phyloP scores from a whole-genome alignment of 495 filamentous ascomycete genomes.

The Trichoderma virens region DNA sequence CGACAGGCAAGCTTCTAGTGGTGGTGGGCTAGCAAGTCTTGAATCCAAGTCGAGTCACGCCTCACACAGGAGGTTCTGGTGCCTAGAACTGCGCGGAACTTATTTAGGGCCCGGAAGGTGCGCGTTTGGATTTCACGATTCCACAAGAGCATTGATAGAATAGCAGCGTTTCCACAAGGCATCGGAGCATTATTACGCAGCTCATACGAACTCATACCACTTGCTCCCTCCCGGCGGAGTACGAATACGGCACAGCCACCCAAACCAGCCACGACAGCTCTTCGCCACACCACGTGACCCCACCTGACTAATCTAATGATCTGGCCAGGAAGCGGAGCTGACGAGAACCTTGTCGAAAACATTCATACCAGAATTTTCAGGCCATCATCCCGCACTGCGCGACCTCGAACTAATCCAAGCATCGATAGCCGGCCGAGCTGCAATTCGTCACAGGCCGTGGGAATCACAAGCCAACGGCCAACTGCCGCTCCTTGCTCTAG shows the following conservation, averaged over 20 bases:
- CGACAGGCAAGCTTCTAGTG: not conserved
- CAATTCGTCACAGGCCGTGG: conserved; percentile 1
- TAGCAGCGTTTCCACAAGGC: too few species aligned
- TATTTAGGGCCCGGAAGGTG: not conserved
- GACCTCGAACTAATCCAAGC: not conserved
- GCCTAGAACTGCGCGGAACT: not conserved
- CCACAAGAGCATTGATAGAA: not conserved
- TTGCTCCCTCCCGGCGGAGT: too few species aligned
- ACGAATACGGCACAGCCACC: not conserved
- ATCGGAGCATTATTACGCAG: not conserved
- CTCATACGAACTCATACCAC: not conserved
- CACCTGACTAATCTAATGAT: conserved; percentile 1
- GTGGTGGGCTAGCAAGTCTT: not conserved
- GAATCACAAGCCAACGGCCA: not conserved
- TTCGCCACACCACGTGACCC: not conserved
- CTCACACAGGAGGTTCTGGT: not conserved
- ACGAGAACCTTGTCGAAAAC: not conserved
- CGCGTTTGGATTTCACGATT: not conserved
- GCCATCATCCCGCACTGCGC: conserved; percentile 7
- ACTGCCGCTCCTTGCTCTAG: not conserved
- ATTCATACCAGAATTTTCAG: conserved; percentile 10
- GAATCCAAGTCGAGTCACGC: not conserved
- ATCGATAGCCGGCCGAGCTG: conserved; percentile 1
- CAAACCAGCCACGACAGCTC: not conserved
- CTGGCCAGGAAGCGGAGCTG: not conserved